Conservation (phyloP, 208 protist species). For the Leishmania aethiopica region DNA sequence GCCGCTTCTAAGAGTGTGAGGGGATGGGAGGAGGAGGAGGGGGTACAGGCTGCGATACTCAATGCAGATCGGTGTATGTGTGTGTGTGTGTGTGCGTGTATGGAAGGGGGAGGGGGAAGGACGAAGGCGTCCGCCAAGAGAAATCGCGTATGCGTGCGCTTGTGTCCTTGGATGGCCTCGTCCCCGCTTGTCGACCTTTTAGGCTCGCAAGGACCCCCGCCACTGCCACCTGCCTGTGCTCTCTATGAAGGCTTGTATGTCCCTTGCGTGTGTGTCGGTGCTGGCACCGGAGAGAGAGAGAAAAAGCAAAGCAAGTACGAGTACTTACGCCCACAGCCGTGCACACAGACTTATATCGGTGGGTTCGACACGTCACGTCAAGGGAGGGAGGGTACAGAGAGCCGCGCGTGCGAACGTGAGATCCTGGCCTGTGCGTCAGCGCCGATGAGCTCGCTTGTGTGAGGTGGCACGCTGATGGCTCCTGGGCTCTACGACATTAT, state of each 20-base stretch:
- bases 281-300: background rate
- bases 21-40: background rate
- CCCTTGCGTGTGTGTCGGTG: background rate
- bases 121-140: background rate
- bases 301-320: background rate
- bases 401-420: background rate
- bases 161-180: background rate
- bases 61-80: background rate
- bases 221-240: background rate
- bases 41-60: background rate
- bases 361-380: background rate
- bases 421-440: background rate
- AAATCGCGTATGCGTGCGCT: background rate
- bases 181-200: background rate
- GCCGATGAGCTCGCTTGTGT: slow-evolving; percentile 9
- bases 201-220: background rate
- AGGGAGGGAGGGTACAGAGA: background rate
- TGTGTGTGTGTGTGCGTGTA: background rate
- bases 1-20: background rate
- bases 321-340: background rate
- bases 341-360: background rate
- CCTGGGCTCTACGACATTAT: background rate
- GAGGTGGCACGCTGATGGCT: background rate
- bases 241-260: background rate
- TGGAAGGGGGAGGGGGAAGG: background rate